Percentiles rank a stretch among this genome's conserved stretches.
Evolutionary conservation across 495 filamentous ascomycete species (phyloP).

Genomic region (Clohesyomyces aquaticus): DNA sequence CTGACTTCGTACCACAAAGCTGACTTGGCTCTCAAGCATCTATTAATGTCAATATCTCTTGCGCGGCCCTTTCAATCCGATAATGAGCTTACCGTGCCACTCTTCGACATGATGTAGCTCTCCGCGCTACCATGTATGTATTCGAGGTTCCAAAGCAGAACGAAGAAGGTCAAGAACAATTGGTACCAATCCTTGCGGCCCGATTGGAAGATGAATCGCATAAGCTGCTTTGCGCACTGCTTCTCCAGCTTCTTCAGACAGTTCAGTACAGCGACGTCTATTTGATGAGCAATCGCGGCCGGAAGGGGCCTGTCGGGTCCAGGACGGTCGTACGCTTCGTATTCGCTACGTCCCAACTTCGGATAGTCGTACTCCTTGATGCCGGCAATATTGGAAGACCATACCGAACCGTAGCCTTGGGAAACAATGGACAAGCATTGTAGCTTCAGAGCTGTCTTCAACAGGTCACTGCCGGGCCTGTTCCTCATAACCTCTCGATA

Average conservation of each 20-base stretch:
- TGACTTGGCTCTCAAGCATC: slow-evolving; percentile 27
- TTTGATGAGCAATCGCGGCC: slow-evolving; percentile 32
- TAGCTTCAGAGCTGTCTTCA: slow-evolving; percentile 29
- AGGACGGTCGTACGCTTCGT: slow-evolving; percentile 37
- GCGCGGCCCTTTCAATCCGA: not conserved
- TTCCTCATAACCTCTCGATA: slow-evolving; percentile 29
- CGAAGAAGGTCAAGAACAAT: slow-evolving; percentile 33
- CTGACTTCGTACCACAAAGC: slow-evolving; percentile 30
- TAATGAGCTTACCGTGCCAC: slow-evolving; percentile 30
- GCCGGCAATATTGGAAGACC: slow-evolving; percentile 23
- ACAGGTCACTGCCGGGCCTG: slow-evolving; percentile 15
- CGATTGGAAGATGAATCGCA: slow-evolving; percentile 20
- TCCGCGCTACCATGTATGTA: slow-evolving; percentile 33
- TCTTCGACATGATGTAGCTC: slow-evolving; percentile 35
- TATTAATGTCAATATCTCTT: slow-evolving; percentile 14
- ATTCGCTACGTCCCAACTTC: slow-evolving; percentile 27
- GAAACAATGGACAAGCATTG: slow-evolving; percentile 34
- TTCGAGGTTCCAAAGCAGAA: slow-evolving; percentile 37
- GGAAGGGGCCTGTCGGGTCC: slow-evolving; percentile 32
- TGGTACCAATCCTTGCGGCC: slow-evolving; percentile 39
- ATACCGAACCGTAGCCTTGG: slow-evolving; percentile 37
- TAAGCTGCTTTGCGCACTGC: slow-evolving; percentile 14
- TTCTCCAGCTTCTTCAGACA: slow-evolving; percentile 31
- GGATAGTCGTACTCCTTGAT: slow-evolving; percentile 29
- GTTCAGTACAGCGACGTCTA: slow-evolving; percentile 39